Base-by-base conservation (phyloP, 2,329 filamentous ascomycete species). In the Colletotrichum trifolii region DNA sequence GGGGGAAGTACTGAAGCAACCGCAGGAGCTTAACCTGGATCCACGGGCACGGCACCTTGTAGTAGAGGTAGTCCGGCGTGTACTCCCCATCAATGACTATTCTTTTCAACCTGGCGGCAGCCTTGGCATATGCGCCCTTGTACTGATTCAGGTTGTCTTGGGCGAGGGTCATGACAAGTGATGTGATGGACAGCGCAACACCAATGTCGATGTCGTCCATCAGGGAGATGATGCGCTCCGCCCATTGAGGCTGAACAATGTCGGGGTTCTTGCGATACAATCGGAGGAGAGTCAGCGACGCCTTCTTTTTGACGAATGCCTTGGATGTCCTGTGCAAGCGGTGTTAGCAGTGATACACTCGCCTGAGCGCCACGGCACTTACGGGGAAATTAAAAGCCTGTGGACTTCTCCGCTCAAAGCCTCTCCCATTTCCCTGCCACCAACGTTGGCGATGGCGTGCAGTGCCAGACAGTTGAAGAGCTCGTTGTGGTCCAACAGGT, bases 31-130 rank as follows among this genome's bases (percentile, higher is more conserved):
- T 99, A 73, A 98, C 92, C 79, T 98, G 94, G 63, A 99, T 89
- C 96, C 96, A 99, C 3, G 96, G 96, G 75, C 96, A 99, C 1
- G 96, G 96, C n/a, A 99, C 96, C 74, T 97, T 97, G 84, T 99
- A 99, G 82, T 99, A 99, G 34, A 97, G 87, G 75, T 99, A 99
- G 75, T 98, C 96, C 60, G 89, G 87, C 0, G 93, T 88, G 73
- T 93, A 96, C 71, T 99, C 95, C 68, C 91, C 91, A 71, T 98
- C 95, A 34, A 98, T 89, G 13, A 97, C 85, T 70, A 98, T 92
- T 69, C 92, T 90, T 81, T 97, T 97, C 72, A 99, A 78, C 61
- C 94, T 86, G 67, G 93, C 91, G 1, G 95, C 95, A 38, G 95
- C 95, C 80, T 98, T 99, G 68, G 94, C 90, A 75, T 97, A 98